A percentile compares a stretch with the other conserved stretches of the same genome.
Evolutionary conservation across 2,329 filamentous ascomycete species (phyloP).

Genomic region (Fusarium sp.): DNA sequence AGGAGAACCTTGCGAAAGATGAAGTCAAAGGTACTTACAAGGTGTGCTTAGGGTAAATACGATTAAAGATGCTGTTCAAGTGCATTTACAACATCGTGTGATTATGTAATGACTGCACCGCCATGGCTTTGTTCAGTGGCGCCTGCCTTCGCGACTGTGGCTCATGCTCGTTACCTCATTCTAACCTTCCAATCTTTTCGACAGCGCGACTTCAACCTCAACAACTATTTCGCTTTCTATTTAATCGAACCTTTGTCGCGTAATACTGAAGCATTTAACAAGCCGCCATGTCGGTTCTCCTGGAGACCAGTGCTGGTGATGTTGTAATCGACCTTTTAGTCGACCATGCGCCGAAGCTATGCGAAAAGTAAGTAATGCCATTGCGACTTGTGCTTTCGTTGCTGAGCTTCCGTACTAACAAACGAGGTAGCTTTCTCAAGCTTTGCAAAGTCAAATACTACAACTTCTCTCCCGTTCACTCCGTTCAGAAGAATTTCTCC

Average conservation of each 20-base stretch:
- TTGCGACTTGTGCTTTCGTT: conserved; percentile 1
- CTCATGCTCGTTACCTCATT: conserved; percentile 25
- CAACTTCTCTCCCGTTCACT: conserved; percentile 94
- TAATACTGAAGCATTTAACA: not conserved
- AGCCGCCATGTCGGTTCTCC: conserved; percentile 83
- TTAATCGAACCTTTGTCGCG: not conserved
- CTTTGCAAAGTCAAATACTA: conserved; percentile 99
- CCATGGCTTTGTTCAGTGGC: conserved; percentile 16
- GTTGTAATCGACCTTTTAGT: conserved; percentile 94
- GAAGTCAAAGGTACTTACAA: not conserved
- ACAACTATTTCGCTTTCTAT: not conserved
- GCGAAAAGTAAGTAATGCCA: conserved; percentile 85
- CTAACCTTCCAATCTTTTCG: conserved; percentile 19
- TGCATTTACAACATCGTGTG: conserved; percentile 12
- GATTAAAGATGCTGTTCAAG: not conserved
- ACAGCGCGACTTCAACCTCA: conserved; percentile 9
- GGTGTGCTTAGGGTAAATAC: not conserved
- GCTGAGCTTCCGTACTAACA: conserved; percentile 56
- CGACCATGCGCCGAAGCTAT: conserved; percentile 89
- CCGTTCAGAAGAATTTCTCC: conserved; percentile 93
- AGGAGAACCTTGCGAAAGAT: not conserved
- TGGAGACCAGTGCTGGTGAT: conserved; percentile 94
- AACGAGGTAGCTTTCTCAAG: conserved; percentile 84
- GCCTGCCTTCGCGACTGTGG: conserved; percentile 34
- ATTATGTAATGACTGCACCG: not conserved